Evolutionary conservation across 192 early-diverging fungal genomes (phyloP), one percentile per base, ranked within the genome.

Genomic region (Coemansia sp.): DNA sequence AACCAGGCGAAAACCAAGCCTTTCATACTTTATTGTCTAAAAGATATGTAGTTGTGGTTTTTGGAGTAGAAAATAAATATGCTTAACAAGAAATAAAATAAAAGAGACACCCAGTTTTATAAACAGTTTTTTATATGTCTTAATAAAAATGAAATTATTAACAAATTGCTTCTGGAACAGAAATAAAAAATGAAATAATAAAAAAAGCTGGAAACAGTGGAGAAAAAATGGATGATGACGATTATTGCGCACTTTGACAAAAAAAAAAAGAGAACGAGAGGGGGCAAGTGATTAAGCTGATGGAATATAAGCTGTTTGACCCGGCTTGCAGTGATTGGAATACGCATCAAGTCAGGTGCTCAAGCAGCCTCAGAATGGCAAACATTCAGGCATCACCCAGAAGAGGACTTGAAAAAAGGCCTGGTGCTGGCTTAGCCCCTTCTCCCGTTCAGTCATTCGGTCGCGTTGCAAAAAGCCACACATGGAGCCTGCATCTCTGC

Each of bases 161-260:
- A 33, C 22, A 64, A 37, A 15, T 48, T 48, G 45, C 17, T 48
- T 48, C 45, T 48, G 45, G 45, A 48, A 48, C 45, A 48, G 17
- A 15, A 9, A 41, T 9, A 41, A 48, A 48, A 48, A 48, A 48
- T 48, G 45, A 48, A 48, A 4, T 48, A 48, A 15, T 48, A 48
- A 48, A 64, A 34, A 43, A 51, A 51, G 32, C 63, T 43, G 54
- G 15, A 39, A 67, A n/a, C 35, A 66, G 15, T 32, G 45, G 55
- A 8, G 35, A 39, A 59, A 38, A 39, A 62, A 38, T 36, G 54
- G 22, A 33, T 3, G 45, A 48, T 48, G 45, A 48, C 45, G 45
- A 8, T 48, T 8, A 12, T 48, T 48, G 14, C 9, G 17, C 45
- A 48, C 39, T 41, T 41, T 41, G 1, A 11, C 39, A 8, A 41